Conservation (phyloP, 345 rosid species). For the Physaria fendleri region DNA sequence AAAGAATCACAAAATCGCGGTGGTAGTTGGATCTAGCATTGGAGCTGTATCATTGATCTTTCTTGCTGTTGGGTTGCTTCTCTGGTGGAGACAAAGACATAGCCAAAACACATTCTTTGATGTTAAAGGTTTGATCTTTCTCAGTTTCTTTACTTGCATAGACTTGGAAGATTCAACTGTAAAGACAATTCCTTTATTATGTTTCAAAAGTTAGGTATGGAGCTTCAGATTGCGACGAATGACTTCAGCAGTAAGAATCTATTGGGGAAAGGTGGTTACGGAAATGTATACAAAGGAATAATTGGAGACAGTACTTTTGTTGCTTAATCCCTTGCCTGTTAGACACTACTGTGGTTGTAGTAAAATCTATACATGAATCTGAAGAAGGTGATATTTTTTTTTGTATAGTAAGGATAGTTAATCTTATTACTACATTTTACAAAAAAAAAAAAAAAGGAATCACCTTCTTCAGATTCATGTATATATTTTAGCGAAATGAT, state of each 20-base stretch:
- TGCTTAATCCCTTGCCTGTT: slow-evolving; percentile 62
- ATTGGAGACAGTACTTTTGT: slow-evolving; percentile 27
- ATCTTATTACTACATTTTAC: too few species aligned
- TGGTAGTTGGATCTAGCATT: slow-evolving; percentile 67
- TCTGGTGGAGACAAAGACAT: slow-evolving; percentile 84
- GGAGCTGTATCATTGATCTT: slow-evolving; percentile 55
- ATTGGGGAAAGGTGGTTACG: slow-evolving; percentile 35
- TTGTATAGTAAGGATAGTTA: slow-evolving; percentile 20
- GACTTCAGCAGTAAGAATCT: slow-evolving; percentile 35
- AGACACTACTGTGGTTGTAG: slow-evolving; percentile 92
- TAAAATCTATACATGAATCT: slow-evolving; percentile 27
- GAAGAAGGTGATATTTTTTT: background rate
- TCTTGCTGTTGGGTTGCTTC: slow-evolving; percentile 57
- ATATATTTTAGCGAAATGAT: too few species aligned
- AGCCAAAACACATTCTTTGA: slow-evolving; percentile 61
- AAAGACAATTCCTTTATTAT: background rate
- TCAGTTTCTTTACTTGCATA: slow-evolving; percentile 4
- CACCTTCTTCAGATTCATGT: too few species aligned
- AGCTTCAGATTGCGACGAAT: slow-evolving; percentile 34
- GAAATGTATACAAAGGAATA: slow-evolving; percentile 36
- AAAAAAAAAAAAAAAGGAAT: too few species aligned
- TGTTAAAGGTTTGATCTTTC: slow-evolving; percentile 57
- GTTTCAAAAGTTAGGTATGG: slow-evolving; percentile 25
- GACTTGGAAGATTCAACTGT: slow-evolving; percentile 8
- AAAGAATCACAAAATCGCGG: slow-evolving; percentile 60